These are phyloP conservation scores for Stylonectria norvegica DNA, from an alignment of 2,329 filamentous ascomycete species.

Conservation along the genomic window DNA sequence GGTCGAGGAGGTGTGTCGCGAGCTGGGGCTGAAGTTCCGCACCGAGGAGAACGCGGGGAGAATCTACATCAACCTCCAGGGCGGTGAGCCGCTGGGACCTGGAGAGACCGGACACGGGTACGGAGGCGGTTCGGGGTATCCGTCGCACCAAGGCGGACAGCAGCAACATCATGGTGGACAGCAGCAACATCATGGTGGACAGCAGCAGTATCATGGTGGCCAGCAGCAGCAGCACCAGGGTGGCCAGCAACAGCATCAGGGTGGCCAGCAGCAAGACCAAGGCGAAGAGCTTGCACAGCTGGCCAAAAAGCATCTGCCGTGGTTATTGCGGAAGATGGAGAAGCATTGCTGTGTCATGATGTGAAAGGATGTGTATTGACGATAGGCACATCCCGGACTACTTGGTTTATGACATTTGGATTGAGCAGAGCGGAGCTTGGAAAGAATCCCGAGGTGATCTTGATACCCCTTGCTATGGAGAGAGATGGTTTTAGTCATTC, in stretches of 20 bases:
- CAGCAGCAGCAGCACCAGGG: constrained; percentile 40
- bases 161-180: constrained; percentile 43
- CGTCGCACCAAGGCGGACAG: constrained; percentile 40
- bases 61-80: constrained; percentile 83
- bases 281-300: constrained; percentile 56
- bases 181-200: constrained; percentile 32
- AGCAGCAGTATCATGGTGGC: constrained; percentile 38
- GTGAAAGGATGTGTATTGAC: too few species aligned
- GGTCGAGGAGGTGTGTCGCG: constrained; percentile 80
- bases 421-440: too few species aligned
- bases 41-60: constrained; percentile 88
- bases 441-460: too few species aligned
- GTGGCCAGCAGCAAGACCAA: constrained; percentile 43
- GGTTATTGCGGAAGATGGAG: constrained; percentile 61
- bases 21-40: constrained; percentile 76
- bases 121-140: constrained; percentile 21
- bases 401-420: too few species aligned
- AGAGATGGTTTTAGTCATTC: too few species aligned
- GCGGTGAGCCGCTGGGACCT: constrained; percentile 58
- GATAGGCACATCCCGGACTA: too few species aligned
- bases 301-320: constrained; percentile 58
- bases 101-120: constrained; percentile 37
- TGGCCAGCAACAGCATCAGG: constrained; percentile 40
- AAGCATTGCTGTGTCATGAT: constrained; percentile 72
- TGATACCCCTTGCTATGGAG: too few species aligned